phyloP scores from a whole-genome alignment of 495 filamentous ascomycete genomes.

The Parathielavia hyrcaniae region DNA sequence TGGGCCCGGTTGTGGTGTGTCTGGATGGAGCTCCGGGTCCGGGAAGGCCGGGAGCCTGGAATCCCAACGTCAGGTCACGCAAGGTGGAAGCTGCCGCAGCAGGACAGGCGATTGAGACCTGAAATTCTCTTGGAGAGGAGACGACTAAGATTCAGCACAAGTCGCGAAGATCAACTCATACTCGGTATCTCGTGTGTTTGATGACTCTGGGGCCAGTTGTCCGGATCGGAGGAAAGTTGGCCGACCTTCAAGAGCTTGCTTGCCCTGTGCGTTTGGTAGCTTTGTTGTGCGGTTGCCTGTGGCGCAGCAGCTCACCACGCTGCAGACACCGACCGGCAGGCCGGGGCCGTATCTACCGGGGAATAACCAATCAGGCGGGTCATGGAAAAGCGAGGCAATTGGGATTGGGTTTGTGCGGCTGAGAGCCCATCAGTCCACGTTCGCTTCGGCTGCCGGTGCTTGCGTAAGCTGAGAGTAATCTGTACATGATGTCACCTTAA shows the following conservation, averaged over 20 bases:
- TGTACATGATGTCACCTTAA: too few species aligned
- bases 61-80: not conserved
- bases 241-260: not conserved
- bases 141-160: not conserved
- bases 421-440: not conserved
- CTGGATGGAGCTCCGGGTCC: not conserved
- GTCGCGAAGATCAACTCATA: not conserved
- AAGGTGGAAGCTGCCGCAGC: not conserved
- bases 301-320: slow-evolving; percentile 11
- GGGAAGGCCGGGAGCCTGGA: not conserved
- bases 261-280: not conserved
- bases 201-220: not conserved
- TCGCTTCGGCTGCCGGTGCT: not conserved
- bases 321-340: not conserved
- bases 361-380: not conserved
- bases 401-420: slow-evolving; percentile 5
- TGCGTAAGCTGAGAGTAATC: not conserved
- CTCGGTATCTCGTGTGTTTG: not conserved
- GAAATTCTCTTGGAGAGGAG: not conserved
- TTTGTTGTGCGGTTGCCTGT: not conserved
- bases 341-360: too few species aligned
- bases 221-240: not conserved
- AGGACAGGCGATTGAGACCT: too few species aligned
- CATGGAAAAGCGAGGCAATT: not conserved
- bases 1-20: not conserved